These are phyloP conservation scores for Saccharomyces hybrid DNA, from an alignment of 1,139 yeast genomes.

Conservation along the genomic window DNA sequence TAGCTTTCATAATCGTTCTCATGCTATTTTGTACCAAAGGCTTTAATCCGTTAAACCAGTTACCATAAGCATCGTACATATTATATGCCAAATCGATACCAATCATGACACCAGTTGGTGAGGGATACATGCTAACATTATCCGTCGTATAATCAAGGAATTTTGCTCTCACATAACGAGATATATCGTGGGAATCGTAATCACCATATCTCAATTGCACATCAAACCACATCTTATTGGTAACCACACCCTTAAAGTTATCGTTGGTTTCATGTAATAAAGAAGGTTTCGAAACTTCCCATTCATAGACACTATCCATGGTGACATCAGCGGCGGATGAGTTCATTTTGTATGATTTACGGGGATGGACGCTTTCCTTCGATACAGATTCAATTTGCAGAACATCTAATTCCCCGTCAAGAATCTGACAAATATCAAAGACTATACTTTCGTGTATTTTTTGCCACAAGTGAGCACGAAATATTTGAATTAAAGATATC, in stretches of 20 bases:
- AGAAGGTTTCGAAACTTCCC: conserved; percentile 84
- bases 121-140: conserved; percentile 77
- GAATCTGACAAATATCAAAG: conserved; percentile 84
- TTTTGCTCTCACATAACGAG: conserved; percentile 88
- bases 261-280: conserved; percentile 59
- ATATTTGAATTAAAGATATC: conserved; percentile 89
- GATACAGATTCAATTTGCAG: conserved; percentile 80
- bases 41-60: conserved; percentile 94
- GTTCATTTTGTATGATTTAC: conserved; percentile 95
- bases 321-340: conserved; percentile 91
- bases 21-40: conserved; percentile 85
- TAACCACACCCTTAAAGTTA: conserved; percentile 37
- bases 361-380: conserved; percentile 90
- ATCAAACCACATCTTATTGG: conserved; percentile 86
- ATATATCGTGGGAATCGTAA: conserved; percentile 93
- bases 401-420: conserved; percentile 80
- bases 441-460: conserved; percentile 95
- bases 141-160: conserved; percentile 90
- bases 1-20: conserved; percentile 90
- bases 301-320: conserved; percentile 63
- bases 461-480: conserved; percentile 98
- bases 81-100: conserved; percentile 93
- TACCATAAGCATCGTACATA: conserved; percentile 93
- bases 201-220: conserved; percentile 94
- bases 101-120: conserved; percentile 85